These are phyloP conservation scores for Cenchrus fungigraminus DNA, from an alignment of 176 grass and related monocot genomes.

Conservation along the genomic window DNA sequence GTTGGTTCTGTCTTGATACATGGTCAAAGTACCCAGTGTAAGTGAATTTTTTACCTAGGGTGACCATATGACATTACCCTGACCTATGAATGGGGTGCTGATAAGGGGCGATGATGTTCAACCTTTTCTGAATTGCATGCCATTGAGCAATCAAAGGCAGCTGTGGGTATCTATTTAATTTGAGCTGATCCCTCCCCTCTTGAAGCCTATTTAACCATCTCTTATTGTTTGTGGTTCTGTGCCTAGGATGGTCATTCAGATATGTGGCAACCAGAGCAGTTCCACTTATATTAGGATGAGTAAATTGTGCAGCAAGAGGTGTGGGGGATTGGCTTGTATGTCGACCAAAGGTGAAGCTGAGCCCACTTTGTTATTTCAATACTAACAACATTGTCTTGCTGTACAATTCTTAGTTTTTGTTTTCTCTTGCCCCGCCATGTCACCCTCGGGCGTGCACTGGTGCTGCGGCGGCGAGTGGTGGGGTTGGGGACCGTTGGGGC, in stretches of 20 bases:
- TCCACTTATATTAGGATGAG: not conserved
- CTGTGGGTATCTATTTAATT: not conserved
- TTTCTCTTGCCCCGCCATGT: not conserved
- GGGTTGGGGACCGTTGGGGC: constrained; percentile 26
- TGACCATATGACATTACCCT: not conserved
- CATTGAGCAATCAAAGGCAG: not conserved
- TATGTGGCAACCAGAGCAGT: constrained; percentile 21
- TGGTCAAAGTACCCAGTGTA: not conserved
- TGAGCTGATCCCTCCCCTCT: not conserved
- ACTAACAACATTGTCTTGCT: no score
- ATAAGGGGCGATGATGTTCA: not conserved
- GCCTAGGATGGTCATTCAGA: constrained; percentile 25
- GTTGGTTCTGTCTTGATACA: not conserved
- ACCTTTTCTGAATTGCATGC: constrained; percentile 23
- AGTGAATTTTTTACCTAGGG: not conserved
- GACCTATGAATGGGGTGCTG: not conserved
- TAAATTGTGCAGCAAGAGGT: not conserved
- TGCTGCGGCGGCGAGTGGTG: not conserved
- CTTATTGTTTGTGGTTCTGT: not conserved
- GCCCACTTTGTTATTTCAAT: not conserved
- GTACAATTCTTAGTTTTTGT: no score
- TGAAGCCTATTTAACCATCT: not conserved
- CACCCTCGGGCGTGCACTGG: constrained; percentile 1
- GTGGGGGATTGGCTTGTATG: constrained; percentile 17
- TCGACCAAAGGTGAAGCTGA: not conserved